Conservation (phyloP, 2,329 filamentous ascomycete species). For the Talaromyces albobiverticillius region DNA sequence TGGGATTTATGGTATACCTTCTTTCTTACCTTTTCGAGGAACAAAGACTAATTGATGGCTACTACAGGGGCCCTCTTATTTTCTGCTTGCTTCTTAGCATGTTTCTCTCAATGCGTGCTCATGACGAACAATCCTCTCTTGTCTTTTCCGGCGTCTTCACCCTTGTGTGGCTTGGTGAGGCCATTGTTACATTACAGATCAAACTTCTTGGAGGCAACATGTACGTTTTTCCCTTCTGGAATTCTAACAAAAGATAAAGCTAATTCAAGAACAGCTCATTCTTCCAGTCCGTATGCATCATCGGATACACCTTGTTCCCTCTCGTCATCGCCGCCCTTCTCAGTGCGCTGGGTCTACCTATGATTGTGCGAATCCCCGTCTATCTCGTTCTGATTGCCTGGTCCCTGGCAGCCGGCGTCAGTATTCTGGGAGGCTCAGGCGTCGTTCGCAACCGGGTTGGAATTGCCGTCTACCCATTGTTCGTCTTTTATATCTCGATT, state of each 20-base stretch:
- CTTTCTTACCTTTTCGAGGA: not conserved
- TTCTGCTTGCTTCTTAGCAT: slow-evolving; percentile 89
- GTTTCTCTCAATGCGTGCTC: slow-evolving; percentile 79
- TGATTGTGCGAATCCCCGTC: slow-evolving; percentile 81
- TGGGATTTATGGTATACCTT: slow-evolving; percentile 81
- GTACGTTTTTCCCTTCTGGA: slow-evolving; percentile 56
- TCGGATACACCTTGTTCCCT: slow-evolving; percentile 96
- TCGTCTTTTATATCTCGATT: slow-evolving; percentile 91
- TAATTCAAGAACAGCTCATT: slow-evolving; percentile 68
- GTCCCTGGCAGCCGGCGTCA: slow-evolving; percentile 93
- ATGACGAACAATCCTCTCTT: slow-evolving; percentile 74
- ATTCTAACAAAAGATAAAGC: slow-evolving; percentile 3
- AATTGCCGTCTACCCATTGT: slow-evolving; percentile 89
- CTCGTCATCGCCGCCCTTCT: slow-evolving; percentile 89
- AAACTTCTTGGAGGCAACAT: slow-evolving; percentile 95
- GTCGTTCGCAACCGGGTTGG: slow-evolving; percentile 93
- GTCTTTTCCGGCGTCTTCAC: slow-evolving; percentile 97
- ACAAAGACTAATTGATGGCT: slow-evolving; percentile 1
- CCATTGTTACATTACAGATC: slow-evolving; percentile 96
- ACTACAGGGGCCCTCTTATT: slow-evolving; percentile 76
- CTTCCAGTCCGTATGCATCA: slow-evolving; percentile 95
- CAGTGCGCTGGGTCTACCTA: slow-evolving; percentile 75
- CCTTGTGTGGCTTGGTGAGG: slow-evolving; percentile 94
- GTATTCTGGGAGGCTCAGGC: slow-evolving; percentile 91
- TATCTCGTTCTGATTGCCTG: slow-evolving; percentile 85